Conservation (phyloP, 1,139 yeast genomes). For the Magnusiomyces sp. region DNA sequence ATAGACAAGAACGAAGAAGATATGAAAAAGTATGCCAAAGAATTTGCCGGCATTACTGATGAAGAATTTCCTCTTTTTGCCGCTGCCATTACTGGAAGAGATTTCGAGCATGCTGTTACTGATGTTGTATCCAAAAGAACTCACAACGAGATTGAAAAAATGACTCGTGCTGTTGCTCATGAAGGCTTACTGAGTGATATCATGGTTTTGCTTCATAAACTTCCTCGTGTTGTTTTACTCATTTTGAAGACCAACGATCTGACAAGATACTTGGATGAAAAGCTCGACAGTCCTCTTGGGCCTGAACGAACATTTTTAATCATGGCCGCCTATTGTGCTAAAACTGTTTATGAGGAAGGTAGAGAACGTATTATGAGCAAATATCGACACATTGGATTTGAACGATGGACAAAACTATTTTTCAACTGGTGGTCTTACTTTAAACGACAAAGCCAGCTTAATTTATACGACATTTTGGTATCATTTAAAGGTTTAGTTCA, state of each 20-base stretch:
- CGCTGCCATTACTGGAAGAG: slow-evolving; percentile 92
- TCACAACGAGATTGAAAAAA: slow-evolving; percentile 49
- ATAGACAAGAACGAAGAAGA: slow-evolving; percentile 56
- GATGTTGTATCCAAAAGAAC: slow-evolving; percentile 49
- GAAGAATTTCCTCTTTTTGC: slow-evolving; percentile 77
- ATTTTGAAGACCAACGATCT: slow-evolving; percentile 91
- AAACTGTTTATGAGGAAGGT: slow-evolving; percentile 63
- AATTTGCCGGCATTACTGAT: slow-evolving; percentile 74
- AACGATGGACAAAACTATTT: slow-evolving; percentile 14
- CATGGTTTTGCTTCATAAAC: slow-evolving; percentile 67
- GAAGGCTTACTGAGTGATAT: slow-evolving; percentile 61
- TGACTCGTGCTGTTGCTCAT: slow-evolving; percentile 50
- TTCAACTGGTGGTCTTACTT: slow-evolving; percentile 45
- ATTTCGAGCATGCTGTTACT: slow-evolving; percentile 58
- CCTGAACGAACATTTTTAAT: slow-evolving; percentile 82
- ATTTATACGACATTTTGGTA: slow-evolving; percentile 44
- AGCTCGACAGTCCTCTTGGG: slow-evolving; percentile 73
- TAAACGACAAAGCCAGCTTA: slow-evolving; percentile 44
- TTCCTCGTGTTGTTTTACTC: slow-evolving; percentile 79
- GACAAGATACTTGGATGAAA: slow-evolving; percentile 81
- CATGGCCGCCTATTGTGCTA: slow-evolving; percentile 84
- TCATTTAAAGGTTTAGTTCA: slow-evolving; percentile 25
- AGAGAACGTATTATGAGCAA: slow-evolving; percentile 35
- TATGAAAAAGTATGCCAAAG: slow-evolving; percentile 67
- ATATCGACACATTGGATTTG: slow-evolving; percentile 16